phyloP scores from a whole-genome alignment of 148 eudicot species.

The Vaccinium myrtillus region DNA sequence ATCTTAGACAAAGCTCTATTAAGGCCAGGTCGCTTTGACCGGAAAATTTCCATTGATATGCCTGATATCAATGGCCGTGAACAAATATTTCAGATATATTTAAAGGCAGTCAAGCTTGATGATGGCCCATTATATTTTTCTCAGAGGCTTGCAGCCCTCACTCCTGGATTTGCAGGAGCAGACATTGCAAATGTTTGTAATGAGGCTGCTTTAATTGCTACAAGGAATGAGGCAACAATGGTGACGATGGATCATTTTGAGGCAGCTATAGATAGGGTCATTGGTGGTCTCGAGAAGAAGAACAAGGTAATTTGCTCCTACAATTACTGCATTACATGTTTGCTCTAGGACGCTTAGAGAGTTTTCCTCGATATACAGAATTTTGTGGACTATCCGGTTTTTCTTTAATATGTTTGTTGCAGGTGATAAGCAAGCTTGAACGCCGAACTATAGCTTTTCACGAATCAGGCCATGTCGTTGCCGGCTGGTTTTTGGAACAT shows the following conservation, averaged over 20 bases:
- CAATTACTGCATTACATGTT: not conserved
- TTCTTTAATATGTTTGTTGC: not conserved
- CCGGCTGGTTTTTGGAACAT: conserved; percentile 86
- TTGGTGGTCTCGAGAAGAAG: conserved; percentile 90
- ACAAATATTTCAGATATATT: conserved; percentile 74
- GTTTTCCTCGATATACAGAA: not conserved
- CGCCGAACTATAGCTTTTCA: conserved; percentile 85
- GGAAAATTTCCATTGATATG: conserved; percentile 74
- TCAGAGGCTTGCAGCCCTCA: conserved; percentile 80
- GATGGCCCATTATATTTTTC: conserved; percentile 65
- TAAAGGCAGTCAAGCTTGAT: conserved; percentile 82
- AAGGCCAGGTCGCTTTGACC: conserved; percentile 87
- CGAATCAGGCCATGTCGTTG: conserved; percentile 89
- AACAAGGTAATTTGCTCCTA: conserved; percentile 52
- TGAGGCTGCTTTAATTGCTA: conserved; percentile 92
- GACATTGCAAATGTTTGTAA: conserved; percentile 93
- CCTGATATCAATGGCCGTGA: conserved; percentile 96
- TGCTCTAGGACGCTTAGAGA: not conserved
- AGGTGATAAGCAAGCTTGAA: conserved; percentile 89
- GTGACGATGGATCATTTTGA: conserved; percentile 82
- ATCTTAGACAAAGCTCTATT: conserved; percentile 81
- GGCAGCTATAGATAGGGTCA: conserved; percentile 78
- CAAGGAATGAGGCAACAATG: conserved; percentile 47
- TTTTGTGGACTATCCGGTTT: not conserved
- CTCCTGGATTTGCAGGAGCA: conserved; percentile 97